Evolutionary conservation across 441 rosid genomes (phyloP), one percentile per base, ranked within the genome.

Genomic region (Omphalea diandra): DNA sequence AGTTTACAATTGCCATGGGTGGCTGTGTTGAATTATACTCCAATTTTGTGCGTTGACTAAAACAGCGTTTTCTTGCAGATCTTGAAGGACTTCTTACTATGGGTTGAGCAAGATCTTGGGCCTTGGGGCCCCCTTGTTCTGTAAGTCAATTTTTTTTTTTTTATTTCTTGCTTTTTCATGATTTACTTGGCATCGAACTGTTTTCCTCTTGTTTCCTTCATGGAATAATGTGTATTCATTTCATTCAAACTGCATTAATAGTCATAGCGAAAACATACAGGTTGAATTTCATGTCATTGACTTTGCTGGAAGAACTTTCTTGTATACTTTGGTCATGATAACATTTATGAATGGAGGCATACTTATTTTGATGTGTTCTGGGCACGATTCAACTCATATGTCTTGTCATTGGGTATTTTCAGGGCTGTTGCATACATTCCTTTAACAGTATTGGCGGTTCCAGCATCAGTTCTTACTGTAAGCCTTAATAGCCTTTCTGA

Each of bases 391-490:
- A 29, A 52, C 36, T 69, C 44, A 57, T 59, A 4, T 59, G 15
- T 50, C 65, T 35, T 76, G 56, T 76, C 29, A 35, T 61, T 55
- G 73, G 24, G 33, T 71, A 59, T 72, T 69, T 81, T 76, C 87
- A 95, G 99, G 76, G 97, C 97, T 22, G 77, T 93, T 70, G 99
- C 98, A 44, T 95, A 95, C 75, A 89, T 93, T 79, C 98, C 98
- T 54, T 83, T 95, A 29, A 95, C 99, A 7, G 85, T 95, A 59
- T 83, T 95, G 83, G 99, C 97, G 2, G 99, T 95, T 83, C 99
- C 99, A 54, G 98, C 98, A 52, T 93, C 99, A 10, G 92, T 95
- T 50, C 96, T 95, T 53, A 95, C 99, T 27, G 99, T 95, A 84
- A 83, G 83, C 66, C 67, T 53, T 41, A 9, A 53, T 66, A 49